Percentiles rank a stretch among this genome's conserved stretches.
Conservation (phyloP, 1,284 basidiomycete species). For the Schizophyllum commune region DNA sequence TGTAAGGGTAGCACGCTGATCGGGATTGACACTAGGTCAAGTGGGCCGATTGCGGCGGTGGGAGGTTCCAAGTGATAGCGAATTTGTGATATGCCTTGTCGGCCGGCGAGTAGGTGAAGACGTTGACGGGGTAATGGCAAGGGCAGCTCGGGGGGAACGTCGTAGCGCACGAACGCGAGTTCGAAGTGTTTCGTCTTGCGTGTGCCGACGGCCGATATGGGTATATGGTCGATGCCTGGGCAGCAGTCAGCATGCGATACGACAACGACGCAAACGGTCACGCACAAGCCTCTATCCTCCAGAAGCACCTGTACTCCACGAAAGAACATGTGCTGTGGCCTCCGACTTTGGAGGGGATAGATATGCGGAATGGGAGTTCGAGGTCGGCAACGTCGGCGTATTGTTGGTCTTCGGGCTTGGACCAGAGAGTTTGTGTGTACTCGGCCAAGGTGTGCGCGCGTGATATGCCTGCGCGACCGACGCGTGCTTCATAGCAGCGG, state of each 20-base stretch:
- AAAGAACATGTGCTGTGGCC: conserved; percentile 67
- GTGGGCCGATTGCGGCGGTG: conserved; percentile 42
- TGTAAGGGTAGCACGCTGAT: conserved; percentile 42
- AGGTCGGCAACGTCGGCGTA: conserved; percentile 53
- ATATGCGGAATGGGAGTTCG: conserved; percentile 64
- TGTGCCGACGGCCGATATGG: conserved; percentile 55
- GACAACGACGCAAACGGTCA: conserved; percentile 14
- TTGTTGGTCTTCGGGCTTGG: conserved; percentile 46
- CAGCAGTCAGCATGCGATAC: conserved; percentile 12
- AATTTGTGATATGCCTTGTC: conserved; percentile 26
- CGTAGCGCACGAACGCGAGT: conserved; percentile 58
- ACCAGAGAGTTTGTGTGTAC: conserved; percentile 57
- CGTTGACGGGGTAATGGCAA: conserved; percentile 18
- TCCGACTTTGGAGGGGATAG: conserved; percentile 51
- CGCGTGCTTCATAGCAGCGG: conserved; percentile 70
- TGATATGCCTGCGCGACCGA: conserved; percentile 46
- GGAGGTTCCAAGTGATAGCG: conserved; percentile 42
- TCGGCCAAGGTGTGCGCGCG: conserved; percentile 63
- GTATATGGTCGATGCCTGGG: conserved; percentile 57
- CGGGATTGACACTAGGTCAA: conserved; percentile 48
- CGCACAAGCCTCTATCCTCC: conserved; percentile 77
- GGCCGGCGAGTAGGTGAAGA: not conserved
- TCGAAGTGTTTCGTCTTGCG: conserved; percentile 63
- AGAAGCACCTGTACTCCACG: conserved; percentile 71
- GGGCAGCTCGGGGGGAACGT: conserved; percentile 34